Percentiles rank a stretch among this genome's conserved stretches.
Evolutionary conservation across 495 filamentous ascomycete genomes (phyloP).

Genomic region (Penicillium odoratum): DNA sequence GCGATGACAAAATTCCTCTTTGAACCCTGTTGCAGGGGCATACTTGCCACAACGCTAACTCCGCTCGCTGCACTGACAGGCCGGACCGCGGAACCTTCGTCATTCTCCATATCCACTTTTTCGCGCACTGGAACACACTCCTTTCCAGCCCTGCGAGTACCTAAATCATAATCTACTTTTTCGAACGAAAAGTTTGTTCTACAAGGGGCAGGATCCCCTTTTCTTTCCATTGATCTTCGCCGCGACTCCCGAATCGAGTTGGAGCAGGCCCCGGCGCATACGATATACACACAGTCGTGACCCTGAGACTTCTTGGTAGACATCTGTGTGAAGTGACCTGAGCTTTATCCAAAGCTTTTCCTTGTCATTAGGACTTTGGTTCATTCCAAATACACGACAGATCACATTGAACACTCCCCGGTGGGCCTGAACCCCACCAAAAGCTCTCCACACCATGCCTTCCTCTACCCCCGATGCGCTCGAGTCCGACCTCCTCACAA

Average conservation of each 20-base stretch:
- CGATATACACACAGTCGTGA: slow-evolving; percentile 7
- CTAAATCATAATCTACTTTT: slow-evolving; percentile 15
- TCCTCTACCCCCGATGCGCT: slow-evolving; percentile 39
- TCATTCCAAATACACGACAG: background rate
- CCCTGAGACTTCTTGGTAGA: background rate
- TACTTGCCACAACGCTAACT: slow-evolving; percentile 19
- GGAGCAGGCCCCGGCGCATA: slow-evolving; percentile 12
- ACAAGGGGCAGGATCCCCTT: slow-evolving; percentile 22
- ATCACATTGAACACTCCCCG: background rate
- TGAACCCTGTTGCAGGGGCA: slow-evolving; percentile 2
- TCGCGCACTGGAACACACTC: slow-evolving; percentile 9
- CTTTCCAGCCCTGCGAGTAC: slow-evolving; percentile 6
- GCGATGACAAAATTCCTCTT: background rate
- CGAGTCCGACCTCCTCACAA: slow-evolving; percentile 46
- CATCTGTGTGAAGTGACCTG: background rate
- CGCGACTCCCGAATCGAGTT: slow-evolving; percentile 2
- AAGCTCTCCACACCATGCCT: slow-evolving; percentile 20
- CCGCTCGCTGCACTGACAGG: slow-evolving; percentile 19
- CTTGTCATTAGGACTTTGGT: background rate
- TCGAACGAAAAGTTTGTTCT: slow-evolving; percentile 4
- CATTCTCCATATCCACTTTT: slow-evolving; percentile 28
- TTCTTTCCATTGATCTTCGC: background rate
- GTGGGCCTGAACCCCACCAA: slow-evolving; percentile 7
- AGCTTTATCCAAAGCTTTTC: background rate
- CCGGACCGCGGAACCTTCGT: slow-evolving; percentile 23